Base-by-base conservation (phyloP, 331 rosid species). In the Malus hybrid region DNA sequence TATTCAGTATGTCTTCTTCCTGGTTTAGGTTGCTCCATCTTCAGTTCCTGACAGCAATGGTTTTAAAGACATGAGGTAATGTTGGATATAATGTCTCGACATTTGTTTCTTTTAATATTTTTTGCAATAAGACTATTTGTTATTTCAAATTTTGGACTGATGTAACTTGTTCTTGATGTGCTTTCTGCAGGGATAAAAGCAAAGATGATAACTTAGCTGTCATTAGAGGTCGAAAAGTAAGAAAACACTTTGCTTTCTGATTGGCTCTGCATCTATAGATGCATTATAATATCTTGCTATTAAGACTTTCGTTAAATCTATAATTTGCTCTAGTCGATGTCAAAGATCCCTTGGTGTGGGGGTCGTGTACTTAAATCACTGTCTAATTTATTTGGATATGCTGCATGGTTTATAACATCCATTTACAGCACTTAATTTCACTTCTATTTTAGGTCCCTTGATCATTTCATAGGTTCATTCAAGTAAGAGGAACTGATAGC, bases 181-280 rank as follows among this genome's bases (percentile, higher is more conserved):
- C 48, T 77, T 83, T 56, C 61, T 56, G 15, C n/a, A 88, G 92
- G 85, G 93, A 87, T 56, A 87, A 87, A 82, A 78, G 70, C 85
- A 84, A 74, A 71, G 96, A 87, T 58, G 95, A 88, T 16, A 24
- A 82, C 33, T 71, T 77, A 6, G 44, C 76, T 10, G 48, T 83
- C 29, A 72, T 94, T 53, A 82, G 86, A 81, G 90, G 86, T 72
- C 82, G 96, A 73, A 90, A 88, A 75, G 99, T 94, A 86, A 86
- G 92, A 39, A 24, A 71, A 50, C 74, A 29, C 28, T 87, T 70
- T 66, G 12, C 50, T 39, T 70, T 70, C 36, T 64, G 29, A 62
- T 66, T 79, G 56, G 52, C 10, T 73, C 24, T 79, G 63, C 53
- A 29, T 44, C 52, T 36, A 11, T 64, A 32, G 39, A 32, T 64